Percentiles rank a stretch among this genome's conserved stretches.
These are phyloP conservation scores for Hypsizygus ulmarius DNA, from an alignment of 1,284 basidiomycete species.

Conservation along the genomic window DNA sequence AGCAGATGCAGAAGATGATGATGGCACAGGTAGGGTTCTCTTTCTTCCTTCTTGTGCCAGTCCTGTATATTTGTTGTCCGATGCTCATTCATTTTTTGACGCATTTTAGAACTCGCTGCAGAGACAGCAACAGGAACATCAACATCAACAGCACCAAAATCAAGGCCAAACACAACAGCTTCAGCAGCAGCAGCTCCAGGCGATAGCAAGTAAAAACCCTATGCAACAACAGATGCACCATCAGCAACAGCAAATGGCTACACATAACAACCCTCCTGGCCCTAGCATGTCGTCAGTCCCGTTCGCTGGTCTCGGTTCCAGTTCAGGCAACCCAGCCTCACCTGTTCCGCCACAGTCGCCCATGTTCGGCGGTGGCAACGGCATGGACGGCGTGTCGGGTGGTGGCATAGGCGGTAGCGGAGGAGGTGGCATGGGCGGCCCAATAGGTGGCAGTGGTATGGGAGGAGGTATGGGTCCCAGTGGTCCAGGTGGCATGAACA, in stretches of 20 bases:
- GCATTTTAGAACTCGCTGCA: conserved; percentile 13
- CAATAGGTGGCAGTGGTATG: conserved; percentile 15
- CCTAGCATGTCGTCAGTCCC: conserved; percentile 18
- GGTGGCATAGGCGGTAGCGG: conserved; percentile 12
- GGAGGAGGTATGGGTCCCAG: conserved; percentile 18
- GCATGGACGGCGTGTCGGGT: conserved; percentile 17
- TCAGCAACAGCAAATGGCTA: conserved; percentile 16
- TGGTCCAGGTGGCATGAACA: conserved; percentile 29
- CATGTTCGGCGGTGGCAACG: conserved; percentile 16
- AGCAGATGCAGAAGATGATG: conserved; percentile 60
- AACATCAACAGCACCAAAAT: conserved; percentile 29
- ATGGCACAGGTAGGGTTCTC: conserved; percentile 43
- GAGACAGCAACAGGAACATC: conserved; percentile 23
- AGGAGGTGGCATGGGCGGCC: conserved; percentile 15
- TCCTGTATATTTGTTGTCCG: background rate
- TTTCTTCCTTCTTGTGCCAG: conserved; percentile 11
- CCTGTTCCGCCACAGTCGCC: conserved; percentile 27
- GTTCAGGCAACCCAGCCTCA: conserved; percentile 24
- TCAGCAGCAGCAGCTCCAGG: conserved; percentile 30
- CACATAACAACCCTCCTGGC: conserved; percentile 13
- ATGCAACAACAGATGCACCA: conserved; percentile 1
- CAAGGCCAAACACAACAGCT: conserved; percentile 22
- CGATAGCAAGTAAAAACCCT: background rate
- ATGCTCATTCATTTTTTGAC: background rate
- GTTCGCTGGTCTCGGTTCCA: conserved; percentile 17